These are phyloP conservation scores for Podaxis carcinomalis DNA, from an alignment of 768 basidiomycete genomes.

Conservation along the genomic window DNA sequence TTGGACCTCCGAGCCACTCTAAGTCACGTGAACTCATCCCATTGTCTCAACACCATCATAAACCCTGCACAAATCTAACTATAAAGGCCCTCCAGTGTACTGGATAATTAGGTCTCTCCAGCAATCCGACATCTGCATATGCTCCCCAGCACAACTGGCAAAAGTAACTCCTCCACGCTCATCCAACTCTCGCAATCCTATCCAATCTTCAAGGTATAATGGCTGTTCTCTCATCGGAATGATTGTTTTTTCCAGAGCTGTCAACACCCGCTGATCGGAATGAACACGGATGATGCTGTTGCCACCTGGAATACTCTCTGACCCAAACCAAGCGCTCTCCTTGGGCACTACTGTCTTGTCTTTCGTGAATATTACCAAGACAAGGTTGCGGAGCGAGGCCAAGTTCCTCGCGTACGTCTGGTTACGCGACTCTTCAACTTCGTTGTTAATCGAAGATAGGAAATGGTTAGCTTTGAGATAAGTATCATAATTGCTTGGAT, in stretches of 20 bases:
- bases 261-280: background rate
- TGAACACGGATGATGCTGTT: background rate
- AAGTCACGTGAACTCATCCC: background rate
- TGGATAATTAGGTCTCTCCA: conserved; percentile 50
- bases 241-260: conserved; percentile 24
- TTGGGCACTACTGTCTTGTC: conserved; percentile 81
- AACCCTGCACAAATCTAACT: conserved; percentile 6
- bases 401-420: conserved; percentile 57
- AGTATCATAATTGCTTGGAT: conserved; percentile 51
- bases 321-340: conserved; percentile 85
- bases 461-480: conserved; percentile 66
- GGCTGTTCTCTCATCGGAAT: conserved; percentile 72
- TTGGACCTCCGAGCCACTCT: background rate
- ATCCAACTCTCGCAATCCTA: conserved; percentile 71
- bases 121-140: conserved; percentile 69
- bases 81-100: conserved; percentile 31
- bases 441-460: conserved; percentile 77
- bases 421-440: conserved; percentile 51
- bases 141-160: conserved; percentile 63
- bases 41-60: background rate
- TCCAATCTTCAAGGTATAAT: conserved; percentile 77
- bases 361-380: conserved; percentile 69
- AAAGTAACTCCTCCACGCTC: conserved; percentile 57
- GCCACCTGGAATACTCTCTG: conserved; percentile 46
- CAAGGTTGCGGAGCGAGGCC: conserved; percentile 55